A percentile compares a stretch with the other conserved stretches of the same genome.
phyloP scores from a whole-genome alignment of 192 early-diverging fungal genomes.

The Coemansia sp. region DNA sequence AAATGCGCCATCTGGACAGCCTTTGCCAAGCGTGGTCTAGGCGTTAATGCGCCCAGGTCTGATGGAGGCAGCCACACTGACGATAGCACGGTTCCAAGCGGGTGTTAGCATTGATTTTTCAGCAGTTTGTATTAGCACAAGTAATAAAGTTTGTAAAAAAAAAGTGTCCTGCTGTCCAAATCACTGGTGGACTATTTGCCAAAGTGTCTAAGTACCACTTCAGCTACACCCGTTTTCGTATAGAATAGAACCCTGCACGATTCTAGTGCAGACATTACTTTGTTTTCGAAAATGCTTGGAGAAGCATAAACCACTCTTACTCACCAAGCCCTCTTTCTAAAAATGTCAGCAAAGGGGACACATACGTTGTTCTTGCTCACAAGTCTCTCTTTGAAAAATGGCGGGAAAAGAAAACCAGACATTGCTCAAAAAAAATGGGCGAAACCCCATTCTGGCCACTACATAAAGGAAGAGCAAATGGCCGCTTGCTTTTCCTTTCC shows the following conservation, averaged over 20 bases:
- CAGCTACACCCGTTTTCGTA: not conserved
- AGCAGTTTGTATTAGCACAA: not conserved
- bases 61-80: constrained; percentile 17
- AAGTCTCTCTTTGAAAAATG: not conserved
- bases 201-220: not conserved
- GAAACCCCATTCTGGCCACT: not conserved
- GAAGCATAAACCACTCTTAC: not conserved
- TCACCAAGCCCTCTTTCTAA: too few relatives aligned
- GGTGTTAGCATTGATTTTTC: constrained; percentile 20
- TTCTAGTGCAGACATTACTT: not conserved
- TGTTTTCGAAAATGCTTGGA: not conserved
- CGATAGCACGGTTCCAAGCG: constrained; percentile 30
- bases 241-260: not conserved
- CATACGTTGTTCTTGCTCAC: not conserved
- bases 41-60: too few relatives aligned
- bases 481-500: not conserved
- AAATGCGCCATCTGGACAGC: constrained; percentile 63
- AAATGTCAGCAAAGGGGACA: not conserved
- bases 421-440: too few relatives aligned
- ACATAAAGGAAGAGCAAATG: not conserved
- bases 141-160: not conserved
- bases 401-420: too few relatives aligned
- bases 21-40: constrained; percentile 73
- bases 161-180: not conserved
- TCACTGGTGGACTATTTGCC: not conserved